Base-by-base conservation (phyloP, 2,329 filamentous ascomycete genomes). In the Ophiocordyceps sinensis region DNA sequence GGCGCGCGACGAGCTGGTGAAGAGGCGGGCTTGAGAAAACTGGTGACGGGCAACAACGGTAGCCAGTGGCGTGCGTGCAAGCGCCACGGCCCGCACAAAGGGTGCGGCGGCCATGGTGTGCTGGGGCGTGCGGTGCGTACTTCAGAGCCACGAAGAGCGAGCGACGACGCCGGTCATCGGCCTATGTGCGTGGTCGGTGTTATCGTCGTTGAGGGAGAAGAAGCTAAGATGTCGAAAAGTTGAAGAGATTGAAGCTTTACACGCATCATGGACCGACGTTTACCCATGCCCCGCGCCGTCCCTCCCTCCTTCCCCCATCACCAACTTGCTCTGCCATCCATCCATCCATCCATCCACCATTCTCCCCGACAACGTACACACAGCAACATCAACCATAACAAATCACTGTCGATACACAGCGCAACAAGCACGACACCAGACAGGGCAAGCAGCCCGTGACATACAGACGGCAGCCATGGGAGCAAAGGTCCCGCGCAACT, bases 401-500 rank as follows among this genome's bases (percentile, higher is more conserved):
- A 9, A 26, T 5, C 6, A 6, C 5, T 9, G 9, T 5, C 23
- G 9, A 6, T 26, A 3, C 23, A 3, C 19, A 19, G 19, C 19
- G 19, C 19, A 19, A 3, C 19, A 19, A 19, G 4, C 4, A 19
- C 19, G 19, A 19, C 19, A 19, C 19, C 3, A 19, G 19, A 19
- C 19, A 36, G 6, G 30, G 30, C 14, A n/a, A 12, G 26, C 10
- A 26, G 15, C 19, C 35, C 38, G 3, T 14, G 32, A 36, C 21
- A 15, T 29, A 28, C 36, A 15, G 41, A 10, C 4, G 4, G 9
- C 41, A 46, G 32, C 44, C 52, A 65, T 63, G 59, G 48, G 54
- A 34, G 63, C 64, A 51, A 66, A 93, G 64, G 77, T 98, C 43
- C 91, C 91, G 46, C 78, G 91, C 61, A 96, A 96, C 69, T 98